Evolutionary conservation across 2,329 filamentous ascomycete genomes (phyloP), one percentile per base, ranked within the genome.

Genomic region (Diaporthe capsici): DNA sequence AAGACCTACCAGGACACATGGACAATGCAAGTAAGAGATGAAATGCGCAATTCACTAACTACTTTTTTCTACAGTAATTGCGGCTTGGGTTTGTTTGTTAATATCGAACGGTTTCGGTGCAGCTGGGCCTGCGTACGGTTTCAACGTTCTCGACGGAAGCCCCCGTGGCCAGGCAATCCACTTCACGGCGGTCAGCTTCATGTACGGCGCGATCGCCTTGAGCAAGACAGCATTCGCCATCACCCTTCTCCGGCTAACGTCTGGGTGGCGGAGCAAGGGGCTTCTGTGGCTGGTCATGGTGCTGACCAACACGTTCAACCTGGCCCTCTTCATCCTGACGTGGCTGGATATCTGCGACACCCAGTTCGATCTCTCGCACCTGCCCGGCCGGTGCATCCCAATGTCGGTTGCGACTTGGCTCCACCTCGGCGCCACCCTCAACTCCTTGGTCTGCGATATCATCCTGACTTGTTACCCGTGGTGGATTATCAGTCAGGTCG

Each of bases 341-440:
- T 75, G 73, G 73, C 25, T 75, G 34, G 34, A 71, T 3, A 71
- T 75, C 3, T 75, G 73, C 53, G 65, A 75, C 42, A 71, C 44
- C 2, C 71, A 8, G 7, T 51, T 72, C 25, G 57, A 72, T 3
- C 58, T 70, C 42, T 5, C 47, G 25, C 71, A 72, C 17, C n/a
- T 72, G 13, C 58, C 71, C 22, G 44, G 53, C 1, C 44, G 37
- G 20, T 72, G 71, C 12, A 25, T 72, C 31, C 57, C 71, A 8
- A 51, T 72, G 57, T 20, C 31, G 2, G 57, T 61, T 4, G 53
- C 58, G 4, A 51, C 47, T 4, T 72, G 71, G 57, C 53, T 72
- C 7, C 71, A 72, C 22, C 12, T 72, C 10, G 71, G 71, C n/a
- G 65, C 8, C 5, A 51, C 57, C 31, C 47, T 60, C n/a, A 72